Evolutionary conservation across 441 rosid species (phyloP).

Genomic region (Erysimum cheiri): DNA sequence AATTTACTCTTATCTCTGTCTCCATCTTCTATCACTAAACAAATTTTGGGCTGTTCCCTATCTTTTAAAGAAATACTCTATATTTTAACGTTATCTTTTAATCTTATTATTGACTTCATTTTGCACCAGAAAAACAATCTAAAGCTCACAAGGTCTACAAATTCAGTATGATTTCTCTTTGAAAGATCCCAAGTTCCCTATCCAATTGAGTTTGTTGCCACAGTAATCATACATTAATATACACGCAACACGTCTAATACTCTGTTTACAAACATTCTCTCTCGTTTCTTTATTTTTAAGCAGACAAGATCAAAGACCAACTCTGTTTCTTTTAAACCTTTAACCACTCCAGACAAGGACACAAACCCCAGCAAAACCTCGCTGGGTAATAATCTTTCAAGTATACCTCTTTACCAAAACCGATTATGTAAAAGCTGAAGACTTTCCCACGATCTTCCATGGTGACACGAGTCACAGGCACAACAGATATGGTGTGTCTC

Average conservation of each 20-base stretch:
- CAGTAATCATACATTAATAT: neutral
- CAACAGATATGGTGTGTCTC: constrained; percentile 86
- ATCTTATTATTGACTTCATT: constrained; percentile 3
- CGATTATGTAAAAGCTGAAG: constrained; percentile 88
- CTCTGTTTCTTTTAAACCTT: constrained; percentile 49
- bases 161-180: neutral
- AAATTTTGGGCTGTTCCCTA: constrained; percentile 20
- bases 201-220: neutral
- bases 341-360: constrained; percentile 97
- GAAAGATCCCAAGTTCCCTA: neutral
- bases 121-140: neutral
- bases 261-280: constrained; percentile 13
- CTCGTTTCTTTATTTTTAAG: constrained; percentile 13
- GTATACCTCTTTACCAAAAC: constrained; percentile 87
- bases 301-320: constrained; percentile 18
- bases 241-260: neutral
- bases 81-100: neutral
- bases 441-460: constrained; percentile 73
- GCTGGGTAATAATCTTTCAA: constrained; percentile 94
- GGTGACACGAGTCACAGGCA: constrained; percentile 90
- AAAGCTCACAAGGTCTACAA: neutral
- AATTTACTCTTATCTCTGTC: constrained; percentile 2
- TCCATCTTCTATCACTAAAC: neutral
- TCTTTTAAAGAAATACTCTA: neutral
- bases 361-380: constrained; percentile 93